Evolutionary conservation across 768 basidiomycete species (phyloP), one percentile per base, ranked within the genome.

Genomic region (Mycena galericulata): DNA sequence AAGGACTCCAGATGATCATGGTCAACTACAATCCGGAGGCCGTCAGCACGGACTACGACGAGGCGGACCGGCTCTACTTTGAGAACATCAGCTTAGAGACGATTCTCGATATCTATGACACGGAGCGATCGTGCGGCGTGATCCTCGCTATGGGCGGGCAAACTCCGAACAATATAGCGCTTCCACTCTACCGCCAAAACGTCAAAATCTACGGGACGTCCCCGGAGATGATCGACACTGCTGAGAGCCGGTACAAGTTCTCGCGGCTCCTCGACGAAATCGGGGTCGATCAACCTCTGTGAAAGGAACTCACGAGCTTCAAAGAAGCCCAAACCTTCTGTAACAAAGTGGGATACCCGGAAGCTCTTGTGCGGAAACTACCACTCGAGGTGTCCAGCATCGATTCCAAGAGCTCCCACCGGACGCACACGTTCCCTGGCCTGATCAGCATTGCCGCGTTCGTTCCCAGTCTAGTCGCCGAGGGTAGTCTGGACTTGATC

Each of bases 11-110:
- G 69, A 98, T 98, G 5, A 90, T 99, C 79, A 99, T 99, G 98
- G 93, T 99, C 83, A 99, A 99, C 83, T 99, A 99, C 82, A 99
- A 99, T 80, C 98, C 97, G 17, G 97, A 99, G 83, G 99, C 98
- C 1, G 97, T 99, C 79, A 96, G 94, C 75, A 98, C 98, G 34
- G 97, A 99, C 80, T 99, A 98, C 81, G 98, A 99, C 81, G 97
- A 99, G 76, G 97, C 97, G 29, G 97, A 99, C 78, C 89, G 97
- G 30, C 87, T 99, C 29, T 99, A 99, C 85, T 99, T 99, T 79
- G 98, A 99, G 83, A 98, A 97, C 78, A 99, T 99, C 85, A 92
- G 92, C 72, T 82, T 98, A 75, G 97, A 99, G 83, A 93, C 95
- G 2, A 95, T 99, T 66, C 86, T 99, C 43, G 97, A 99, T 77